Conservation (phyloP, 129 eudicot species). For the Kitagawia praeruptora region DNA sequence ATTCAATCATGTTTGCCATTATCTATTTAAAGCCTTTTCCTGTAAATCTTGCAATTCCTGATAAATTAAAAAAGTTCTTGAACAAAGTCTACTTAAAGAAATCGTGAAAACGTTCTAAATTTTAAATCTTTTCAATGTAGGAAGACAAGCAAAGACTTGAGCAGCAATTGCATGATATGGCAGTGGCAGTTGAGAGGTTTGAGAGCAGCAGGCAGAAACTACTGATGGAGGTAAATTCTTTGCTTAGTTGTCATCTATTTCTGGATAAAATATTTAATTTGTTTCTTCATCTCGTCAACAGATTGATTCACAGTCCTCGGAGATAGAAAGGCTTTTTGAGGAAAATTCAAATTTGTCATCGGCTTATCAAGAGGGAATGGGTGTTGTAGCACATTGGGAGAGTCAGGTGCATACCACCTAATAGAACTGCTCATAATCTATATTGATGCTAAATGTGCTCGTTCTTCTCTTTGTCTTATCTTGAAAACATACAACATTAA, state of each 20-base stretch:
- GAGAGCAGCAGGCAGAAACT: constrained; percentile 91
- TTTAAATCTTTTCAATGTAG: constrained; percentile 25
- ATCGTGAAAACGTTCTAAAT: neutral
- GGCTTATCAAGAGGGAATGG: constrained; percentile 76
- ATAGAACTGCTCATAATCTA: neutral
- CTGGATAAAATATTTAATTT: neutral
- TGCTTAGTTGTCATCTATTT: constrained; percentile 7
- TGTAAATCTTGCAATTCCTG: neutral
- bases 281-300: constrained; percentile 21
- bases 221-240: constrained; percentile 56
- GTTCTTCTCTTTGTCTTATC: neutral
- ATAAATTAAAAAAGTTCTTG: neutral
- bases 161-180: constrained; percentile 90
- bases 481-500: neutral
- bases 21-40: neutral
- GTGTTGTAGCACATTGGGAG: constrained; percentile 66
- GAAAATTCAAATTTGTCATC: constrained; percentile 77
- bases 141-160: constrained; percentile 87
- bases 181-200: constrained; percentile 80
- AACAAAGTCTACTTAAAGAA: neutral
- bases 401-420: constrained; percentile 46
- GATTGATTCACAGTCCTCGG: constrained; percentile 97
- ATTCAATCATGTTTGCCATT: neutral
- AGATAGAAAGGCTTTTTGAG: constrained; percentile 91
- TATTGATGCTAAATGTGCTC: neutral